phyloP scores from a whole-genome alignment of 2,329 filamentous ascomycete genomes.

The Neodidymelliopsis sp. region DNA sequence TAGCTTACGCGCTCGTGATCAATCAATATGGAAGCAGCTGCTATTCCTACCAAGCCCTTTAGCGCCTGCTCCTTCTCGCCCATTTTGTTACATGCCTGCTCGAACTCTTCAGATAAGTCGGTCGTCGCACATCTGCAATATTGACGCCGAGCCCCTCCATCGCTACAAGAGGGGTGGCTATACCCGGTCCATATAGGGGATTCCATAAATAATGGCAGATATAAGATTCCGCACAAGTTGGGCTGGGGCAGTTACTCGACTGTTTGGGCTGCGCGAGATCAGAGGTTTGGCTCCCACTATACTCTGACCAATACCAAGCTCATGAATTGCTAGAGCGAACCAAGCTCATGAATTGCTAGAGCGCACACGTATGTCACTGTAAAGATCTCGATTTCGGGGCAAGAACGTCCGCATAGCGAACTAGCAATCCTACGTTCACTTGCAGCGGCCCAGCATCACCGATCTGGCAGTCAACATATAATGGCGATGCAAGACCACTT shows the following conservation, averaged over 20 bases:
- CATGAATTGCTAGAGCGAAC: background rate
- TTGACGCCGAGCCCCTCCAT: conserved; percentile 33
- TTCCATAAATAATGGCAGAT: conserved; percentile 25
- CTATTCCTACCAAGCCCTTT: background rate
- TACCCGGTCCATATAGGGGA: conserved; percentile 29
- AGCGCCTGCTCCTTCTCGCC: background rate
- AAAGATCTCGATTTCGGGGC: conserved; percentile 29
- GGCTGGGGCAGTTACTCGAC: conserved; percentile 35
- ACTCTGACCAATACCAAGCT: background rate
- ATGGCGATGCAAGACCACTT: conserved; percentile 51
- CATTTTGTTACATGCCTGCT: background rate
- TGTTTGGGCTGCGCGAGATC: conserved; percentile 31
- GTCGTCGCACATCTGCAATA: conserved; percentile 12
- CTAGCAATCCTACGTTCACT: conserved; percentile 22
- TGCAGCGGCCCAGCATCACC: conserved; percentile 9
- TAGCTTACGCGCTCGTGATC: too few species aligned
- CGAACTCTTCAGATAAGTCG: background rate
- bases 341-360: conserved; percentile 13
- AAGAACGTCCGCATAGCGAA: conserved; percentile 19
- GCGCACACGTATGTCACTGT: conserved; percentile 32
- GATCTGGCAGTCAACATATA: conserved; percentile 36
- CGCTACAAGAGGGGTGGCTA: conserved; percentile 29
- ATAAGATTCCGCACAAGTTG: conserved; percentile 33
- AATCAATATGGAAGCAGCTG: background rate
- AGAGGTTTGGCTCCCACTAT: conserved; percentile 8